These are phyloP conservation scores for Exophiala lecanii-corni DNA, from an alignment of 2,329 filamentous ascomycete genomes.

Conservation along the genomic window DNA sequence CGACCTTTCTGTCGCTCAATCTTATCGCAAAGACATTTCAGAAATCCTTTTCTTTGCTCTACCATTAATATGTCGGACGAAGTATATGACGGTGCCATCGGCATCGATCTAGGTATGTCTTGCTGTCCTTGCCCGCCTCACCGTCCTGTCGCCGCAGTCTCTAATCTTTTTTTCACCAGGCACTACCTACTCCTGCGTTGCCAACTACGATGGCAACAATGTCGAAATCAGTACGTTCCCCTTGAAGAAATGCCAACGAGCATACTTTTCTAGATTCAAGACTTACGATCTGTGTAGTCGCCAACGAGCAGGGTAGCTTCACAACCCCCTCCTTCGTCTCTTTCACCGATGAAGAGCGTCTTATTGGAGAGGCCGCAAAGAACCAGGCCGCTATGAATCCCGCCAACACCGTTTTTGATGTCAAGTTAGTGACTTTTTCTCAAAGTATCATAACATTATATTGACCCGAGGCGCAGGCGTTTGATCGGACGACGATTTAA, in stretches of 20 bases:
- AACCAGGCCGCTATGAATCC: constrained; percentile 99
- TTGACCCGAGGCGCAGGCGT: constrained; percentile 57
- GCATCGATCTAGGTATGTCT: constrained; percentile 94
- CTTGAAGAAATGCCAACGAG: too few relatives aligned
- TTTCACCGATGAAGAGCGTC: constrained; percentile 96
- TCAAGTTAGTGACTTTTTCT: constrained; percentile 66
- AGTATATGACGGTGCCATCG: constrained; percentile 99
- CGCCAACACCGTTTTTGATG: constrained; percentile 95
- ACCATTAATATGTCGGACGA: constrained; percentile 74
- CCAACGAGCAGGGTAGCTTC: constrained; percentile 99
- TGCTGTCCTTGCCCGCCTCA: constrained; percentile 2
- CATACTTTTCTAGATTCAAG: too few relatives aligned
- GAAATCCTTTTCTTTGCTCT: background rate
- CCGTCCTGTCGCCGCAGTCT: background rate
- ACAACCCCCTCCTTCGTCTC: constrained; percentile 98
- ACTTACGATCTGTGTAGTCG: constrained; percentile 63
- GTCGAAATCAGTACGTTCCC: constrained; percentile 86
- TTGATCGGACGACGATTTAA: constrained; percentile 94
- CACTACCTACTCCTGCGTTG: constrained; percentile 99
- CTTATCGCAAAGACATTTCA: background rate
- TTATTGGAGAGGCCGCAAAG: constrained; percentile 99
- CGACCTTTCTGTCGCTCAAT: background rate
- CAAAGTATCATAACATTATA: background rate
- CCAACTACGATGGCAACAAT: constrained; percentile 98
- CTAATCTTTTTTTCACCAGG: constrained; percentile 49